Evolutionary conservation across 371 early-diverging fungal genomes (phyloP), one percentile per base, ranked within the genome.

Genomic region (Mucor velutinosus): DNA sequence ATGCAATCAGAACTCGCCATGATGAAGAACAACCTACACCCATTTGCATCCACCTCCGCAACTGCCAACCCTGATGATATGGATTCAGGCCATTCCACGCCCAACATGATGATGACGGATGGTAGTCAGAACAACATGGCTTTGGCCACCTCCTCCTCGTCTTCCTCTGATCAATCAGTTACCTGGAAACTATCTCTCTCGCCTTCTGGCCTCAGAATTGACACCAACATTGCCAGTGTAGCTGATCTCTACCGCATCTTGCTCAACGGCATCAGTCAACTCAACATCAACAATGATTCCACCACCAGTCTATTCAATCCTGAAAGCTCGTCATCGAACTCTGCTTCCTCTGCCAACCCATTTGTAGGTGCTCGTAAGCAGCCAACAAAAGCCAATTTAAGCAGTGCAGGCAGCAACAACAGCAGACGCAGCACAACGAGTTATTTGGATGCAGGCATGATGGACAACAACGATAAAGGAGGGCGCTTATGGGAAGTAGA

Each of bases 401-500:
- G 11, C n/a, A 53, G 53, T 23, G 41, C 41, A 12, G 19, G 19
- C 32, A 53, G 27, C 19, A 41, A 17, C 41, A 17, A 17, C 41
- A 37, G 57, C 23, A 64, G 55, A 67, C 23, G 21, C 12, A 53
- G 29, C 12, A 62, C 61, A n/a, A 32, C 33, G 2, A 67, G 43
- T 5, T 63, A 62, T 51, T 33, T 65, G n/a, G 62, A 67, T 35
- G 7, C 32, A 1, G 57, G 32, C 35, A 56, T 65, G 58, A 41
- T 58, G 25, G 58, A 66, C 6, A 33, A 1, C 2, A 58, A 21
- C 58, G 58, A 62, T n/a, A 60, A 68, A 60, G 57, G 62, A 3
- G 79, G 82, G 1, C 71, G 82, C 27, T 66, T 84, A 17, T 84
- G 84, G 84, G 84, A 84, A 65, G 82, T 84, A 8, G 79, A 82